Base-by-base conservation (phyloP, 164 flowering plant genomes). In the Magnolia kwangsiensis region DNA sequence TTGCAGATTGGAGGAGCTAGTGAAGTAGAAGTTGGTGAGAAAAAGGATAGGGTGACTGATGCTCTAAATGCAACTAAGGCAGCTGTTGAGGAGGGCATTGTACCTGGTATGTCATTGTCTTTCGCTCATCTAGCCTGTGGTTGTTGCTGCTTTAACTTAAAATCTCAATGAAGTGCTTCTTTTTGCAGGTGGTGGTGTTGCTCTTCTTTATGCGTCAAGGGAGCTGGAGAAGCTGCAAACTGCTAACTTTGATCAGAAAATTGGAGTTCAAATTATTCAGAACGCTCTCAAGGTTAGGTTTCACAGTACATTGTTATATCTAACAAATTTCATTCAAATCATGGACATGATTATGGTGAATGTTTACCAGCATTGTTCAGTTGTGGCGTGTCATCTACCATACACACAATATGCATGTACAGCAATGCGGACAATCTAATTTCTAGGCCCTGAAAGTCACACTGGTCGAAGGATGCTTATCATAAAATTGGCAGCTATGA, bases 1-100 rank as follows among this genome's bases (percentile, higher is more conserved):
- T 77, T 83, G 73, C 83, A 96, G 99, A 90, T 96, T 83, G 99
- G 99, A 74, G 99, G 98, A 82, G 99, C 99, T 55, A 95, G 97
- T 86, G 99, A 95, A 85, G 88, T 88, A 61, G 99, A 95, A 85
- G 98, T 95, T 74, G 77, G 95, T 71, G 99, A 96, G 83, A 96
- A 90, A 82, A 96, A 96, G 78, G 99, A 94, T 77, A 90, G 99
- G 79, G 97, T 94, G 23, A 94, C 91, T 29, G 99, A 96, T 88
- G 99, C 99, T 50, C 70, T 96, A 20, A 94, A 96, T 89, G 96
- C 99, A 19, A 96, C 99, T 5, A 92, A 92, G 81, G 99, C 98
- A 72, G 98, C 98, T 69, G 99, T 95, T 37, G 99, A 91, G 68
- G 99, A 96, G 86, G 98, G 98, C 31, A 92, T 94, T 70, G 91